These are phyloP conservation scores for Ceratocystis cubensis DNA, from an alignment of 2,329 filamentous ascomycete species.

Conservation along the genomic window DNA sequence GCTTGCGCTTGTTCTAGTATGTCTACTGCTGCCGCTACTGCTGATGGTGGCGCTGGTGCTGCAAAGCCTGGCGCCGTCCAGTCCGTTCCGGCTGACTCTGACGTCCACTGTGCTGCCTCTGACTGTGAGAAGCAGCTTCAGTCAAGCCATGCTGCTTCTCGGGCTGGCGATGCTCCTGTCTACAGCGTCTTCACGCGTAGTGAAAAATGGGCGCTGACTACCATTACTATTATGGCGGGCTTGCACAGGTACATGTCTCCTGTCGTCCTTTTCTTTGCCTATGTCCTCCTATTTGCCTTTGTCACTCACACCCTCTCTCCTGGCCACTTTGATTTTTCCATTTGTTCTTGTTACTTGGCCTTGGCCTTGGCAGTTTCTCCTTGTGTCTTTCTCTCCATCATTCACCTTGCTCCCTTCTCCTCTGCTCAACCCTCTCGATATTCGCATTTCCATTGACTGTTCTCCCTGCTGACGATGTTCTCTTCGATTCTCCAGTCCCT, in stretches of 20 bases:
- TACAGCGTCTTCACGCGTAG: conserved; percentile 25
- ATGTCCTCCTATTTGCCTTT: background rate
- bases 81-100: background rate
- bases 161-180: background rate
- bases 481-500: conserved; percentile 23
- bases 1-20: background rate
- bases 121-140: conserved; percentile 1
- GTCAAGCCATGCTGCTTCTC: background rate
- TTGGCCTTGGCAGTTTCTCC: background rate
- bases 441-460: no score
- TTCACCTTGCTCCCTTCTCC: background rate
- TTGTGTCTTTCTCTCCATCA: background rate
- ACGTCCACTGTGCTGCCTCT: background rate
- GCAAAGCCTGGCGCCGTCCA: background rate
- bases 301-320: background rate
- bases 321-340: background rate
- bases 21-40: background rate
- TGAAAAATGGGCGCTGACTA: conserved; percentile 26
- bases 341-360: background rate
- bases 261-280: no score
- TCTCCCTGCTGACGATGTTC: background rate
- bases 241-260: conserved; percentile 22
- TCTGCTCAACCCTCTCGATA: background rate
- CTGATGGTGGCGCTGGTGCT: no score
- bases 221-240: conserved; percentile 25